Base-by-base conservation (phyloP, 2,329 filamentous ascomycete species). In the Ceratocystis cacaofunesta region DNA sequence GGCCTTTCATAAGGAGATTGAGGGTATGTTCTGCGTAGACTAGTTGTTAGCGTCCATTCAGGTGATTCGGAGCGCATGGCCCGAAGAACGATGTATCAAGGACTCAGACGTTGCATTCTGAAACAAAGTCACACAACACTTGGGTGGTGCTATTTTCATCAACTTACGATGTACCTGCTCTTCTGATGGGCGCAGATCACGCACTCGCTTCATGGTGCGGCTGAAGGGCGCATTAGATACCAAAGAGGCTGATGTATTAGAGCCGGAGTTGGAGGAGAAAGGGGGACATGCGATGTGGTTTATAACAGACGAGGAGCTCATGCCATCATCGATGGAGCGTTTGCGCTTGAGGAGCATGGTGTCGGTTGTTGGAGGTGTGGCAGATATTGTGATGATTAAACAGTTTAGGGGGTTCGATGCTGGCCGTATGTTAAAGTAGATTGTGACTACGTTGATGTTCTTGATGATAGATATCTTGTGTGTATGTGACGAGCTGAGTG, bases 301-400 rank as follows among this genome's bases (percentile, higher is more conserved):
- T 22, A 15, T 5, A 58, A 28, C 15, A 44, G 76, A 75, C 84
- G 57, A 41, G 36, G 36, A 41, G 6, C 36, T n/a, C 28, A 48
- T 75, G 71, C 84, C 82, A 25, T 81, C 82, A 65, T 58, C n/a
- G 22, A 80, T 78, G 70, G 83, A 86, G 55, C 83, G 80, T 76
- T 86, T 87, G 74, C 84, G 83, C 72, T 86, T 87, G 71, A 84
- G 75, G 30, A 78, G 72, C 80, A 83, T 84, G 15, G 10, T 52
- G 52, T 8, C 32, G n/a, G 60, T 62, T 10, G 15, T 36, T 52
- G 25, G 19, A 48, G 28, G n/a, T 30, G 22, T 25, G 22, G 22
- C 22, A 25, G 22, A 25, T 25, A 7, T 19, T 8, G 22, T 1
- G 6, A 57, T 5, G 52, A 57, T 15, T 41, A 3, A 41, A 41